Base-by-base conservation (phyloP, 2,329 filamentous ascomycete genomes). In the Colletotrichum ledebouriae region DNA sequence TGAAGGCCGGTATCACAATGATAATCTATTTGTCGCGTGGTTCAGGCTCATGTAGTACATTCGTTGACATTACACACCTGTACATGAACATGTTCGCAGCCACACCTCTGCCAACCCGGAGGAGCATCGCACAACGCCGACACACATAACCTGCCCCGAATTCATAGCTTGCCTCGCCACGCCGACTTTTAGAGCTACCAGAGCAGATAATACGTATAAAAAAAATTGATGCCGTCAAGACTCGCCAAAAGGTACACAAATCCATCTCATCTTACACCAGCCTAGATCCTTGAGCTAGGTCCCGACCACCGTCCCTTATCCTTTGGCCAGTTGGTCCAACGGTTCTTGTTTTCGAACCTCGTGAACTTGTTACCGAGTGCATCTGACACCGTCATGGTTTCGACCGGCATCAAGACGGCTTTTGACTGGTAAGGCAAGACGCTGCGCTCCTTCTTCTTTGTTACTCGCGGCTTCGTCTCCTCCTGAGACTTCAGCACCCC, bases 351-450 rank as follows among this genome's bases (percentile, higher is more conserved):
- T 15, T 63, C 55, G 34, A 66, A 70, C n/a, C 34, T 58, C 22
- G 63, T 55, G n/a, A 71, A 71, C 57, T 53, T 67, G 29, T 34
- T 58, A 13, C 41, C 17, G 5, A 81, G 70, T 2, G 78, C 76
- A 50, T 81, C 79, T 2, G 77, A 73, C 6, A 82, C 75, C 0
- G 75, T 78, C 47, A 80, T 74, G 3, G 78, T 76, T 3, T 77
- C 76, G 73, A 79, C 77, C 1, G 77, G 77, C 34, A 78, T 71
- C 20, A 78, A 72, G 37, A 78, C 69, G 4, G 78, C 74, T 11
- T 78, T 72, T 3, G 78, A 75, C 25, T 73, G 72, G 65, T 82
- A 82, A n/a, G 79, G 79, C n/a, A 80, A 72, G 17, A 79, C 74
- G 37, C 53, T 61, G 33, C 59, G 60, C n/a, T 67, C 46, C 57